Evolutionary conservation across 768 basidiomycete genomes (phyloP), one percentile per base, ranked within the genome.

Genomic region (Pisolithus tinctorius): DNA sequence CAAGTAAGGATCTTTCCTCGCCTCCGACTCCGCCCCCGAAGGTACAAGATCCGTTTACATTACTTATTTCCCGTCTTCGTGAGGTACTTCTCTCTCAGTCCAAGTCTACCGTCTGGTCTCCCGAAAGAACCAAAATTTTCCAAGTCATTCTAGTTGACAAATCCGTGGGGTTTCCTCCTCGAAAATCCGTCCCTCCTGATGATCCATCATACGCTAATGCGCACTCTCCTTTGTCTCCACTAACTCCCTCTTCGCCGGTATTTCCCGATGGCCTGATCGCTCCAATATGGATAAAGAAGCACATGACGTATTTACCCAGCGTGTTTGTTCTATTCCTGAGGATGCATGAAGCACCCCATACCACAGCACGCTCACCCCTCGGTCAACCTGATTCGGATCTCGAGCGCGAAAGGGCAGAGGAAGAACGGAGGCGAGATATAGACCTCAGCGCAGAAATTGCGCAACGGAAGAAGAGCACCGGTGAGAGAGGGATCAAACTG

Each of bases 241-340:
- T 97, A 38, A 89, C 89, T 0, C 85, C 86, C 0, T 77, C 86
- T 1, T 96, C 93, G 0, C 95, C 96, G 0, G 73, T 96, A 8
- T 81, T 92, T 66, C 96, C 96, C 0, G 96, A 99, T 63, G 96
- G 96, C 0, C 71, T 99, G 49, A 92, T 99, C 48, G 93, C 96
- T 3, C 96, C 96, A 1, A 92, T 98, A 64, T 99, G 96, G 96
- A 83, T 98, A 31, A 79, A 93, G 41, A 99, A 98, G 68, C 96
- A 99, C 62, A 89, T 89, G 0, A 82, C 89, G 1, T 82, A 96
- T 30, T 70, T 97, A 0, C 96, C 96, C 0, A 86, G 90, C 23
- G 94, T 97, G 0, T 95, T 97, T 66, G 88, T 98, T 8, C 75
- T 96, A 54, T 96, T 97, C 65, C 70, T 89, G 50, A 82, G 89